Evolutionary conservation across 2,329 filamentous ascomycete genomes (phyloP).

Genomic region (Orbilia ellipsospora): DNA sequence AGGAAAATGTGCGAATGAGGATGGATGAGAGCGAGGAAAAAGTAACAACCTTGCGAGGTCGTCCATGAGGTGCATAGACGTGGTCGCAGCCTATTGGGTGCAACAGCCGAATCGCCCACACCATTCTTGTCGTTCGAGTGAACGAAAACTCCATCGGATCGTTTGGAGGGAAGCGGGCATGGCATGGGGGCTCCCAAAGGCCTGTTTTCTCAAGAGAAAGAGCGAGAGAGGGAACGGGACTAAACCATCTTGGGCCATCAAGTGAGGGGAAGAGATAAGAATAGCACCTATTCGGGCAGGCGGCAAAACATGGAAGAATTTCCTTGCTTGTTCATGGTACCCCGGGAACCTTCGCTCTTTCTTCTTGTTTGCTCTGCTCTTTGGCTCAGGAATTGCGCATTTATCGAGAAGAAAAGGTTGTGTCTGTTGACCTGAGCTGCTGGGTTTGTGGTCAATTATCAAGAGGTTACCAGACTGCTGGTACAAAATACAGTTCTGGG

Average conservation of each 20-base stretch:
- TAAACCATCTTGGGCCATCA: conserved; percentile 37
- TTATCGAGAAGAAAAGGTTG: neutral
- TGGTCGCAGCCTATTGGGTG: conserved; percentile 54
- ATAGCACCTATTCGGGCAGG: conserved; percentile 51
- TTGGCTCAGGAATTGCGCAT: conserved; percentile 3
- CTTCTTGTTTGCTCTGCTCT: no score
- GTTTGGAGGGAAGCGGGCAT: conserved; percentile 11
- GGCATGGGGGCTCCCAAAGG: conserved; percentile 37
- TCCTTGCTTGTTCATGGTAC: conserved; percentile 51
- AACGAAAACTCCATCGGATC: conserved; percentile 44
- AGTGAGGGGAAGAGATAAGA: conserved; percentile 51
- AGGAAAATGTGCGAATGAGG: conserved; percentile 47
- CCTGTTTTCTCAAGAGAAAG: conserved; percentile 13
- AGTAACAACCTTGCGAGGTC: conserved; percentile 46
- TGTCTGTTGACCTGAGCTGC: neutral
- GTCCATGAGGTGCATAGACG: conserved; percentile 54
- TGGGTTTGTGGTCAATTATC: conserved; percentile 20
- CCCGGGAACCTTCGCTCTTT: conserved; percentile 18
- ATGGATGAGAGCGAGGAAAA: conserved; percentile 43
- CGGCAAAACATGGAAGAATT: conserved; percentile 53
- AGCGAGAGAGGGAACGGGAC: conserved; percentile 18
- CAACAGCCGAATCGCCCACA: conserved; percentile 49
- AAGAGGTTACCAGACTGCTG: conserved; percentile 29
- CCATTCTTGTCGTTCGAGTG: conserved; percentile 14
- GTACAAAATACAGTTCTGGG: conserved; percentile 37